A percentile compares a stretch with the other conserved stretches of the same genome.
Conservation (phyloP, 768 basidiomycete genomes). For the Suillus discolor region DNA sequence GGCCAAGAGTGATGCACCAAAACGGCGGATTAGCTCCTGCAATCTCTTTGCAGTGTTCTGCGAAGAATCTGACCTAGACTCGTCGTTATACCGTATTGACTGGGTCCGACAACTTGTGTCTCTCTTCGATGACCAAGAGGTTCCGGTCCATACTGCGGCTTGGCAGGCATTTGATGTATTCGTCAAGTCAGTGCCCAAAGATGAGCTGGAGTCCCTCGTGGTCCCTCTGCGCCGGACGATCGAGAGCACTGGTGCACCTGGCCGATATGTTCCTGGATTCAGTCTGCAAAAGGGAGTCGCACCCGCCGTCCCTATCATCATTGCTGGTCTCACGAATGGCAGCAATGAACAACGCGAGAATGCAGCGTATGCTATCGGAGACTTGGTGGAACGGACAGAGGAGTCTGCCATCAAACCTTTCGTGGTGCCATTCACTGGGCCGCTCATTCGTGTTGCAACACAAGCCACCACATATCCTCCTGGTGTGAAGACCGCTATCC, state of each 20-base stretch:
- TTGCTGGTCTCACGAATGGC: conserved; percentile 91
- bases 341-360: conserved; percentile 95
- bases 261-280: conserved; percentile 82
- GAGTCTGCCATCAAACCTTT: conserved; percentile 88
- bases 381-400: conserved; percentile 89
- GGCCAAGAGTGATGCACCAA: conserved; percentile 75
- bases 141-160: conserved; percentile 78
- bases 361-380: conserved; percentile 95
- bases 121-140: conserved; percentile 75
- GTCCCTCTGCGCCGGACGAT: conserved; percentile 87
- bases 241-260: conserved; percentile 81
- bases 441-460: conserved; percentile 92
- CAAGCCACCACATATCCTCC: conserved; percentile 90
- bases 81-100: conserved; percentile 85
- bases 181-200: conserved; percentile 89
- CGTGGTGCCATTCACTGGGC: conserved; percentile 94
- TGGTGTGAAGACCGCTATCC: conserved; percentile 89
- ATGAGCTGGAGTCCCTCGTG: conserved; percentile 89
- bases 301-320: conserved; percentile 83
- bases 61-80: conserved; percentile 78
- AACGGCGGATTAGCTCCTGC: conserved; percentile 78
- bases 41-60: conserved; percentile 82
- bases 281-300: conserved; percentile 81
- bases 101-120: conserved; percentile 92
- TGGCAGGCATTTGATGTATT: conserved; percentile 84